Percentiles rank a stretch among this genome's conserved stretches.
Evolutionary conservation across 495 filamentous ascomycete genomes (phyloP).

Genomic region (Pyrenopolyporus hunteri): DNA sequence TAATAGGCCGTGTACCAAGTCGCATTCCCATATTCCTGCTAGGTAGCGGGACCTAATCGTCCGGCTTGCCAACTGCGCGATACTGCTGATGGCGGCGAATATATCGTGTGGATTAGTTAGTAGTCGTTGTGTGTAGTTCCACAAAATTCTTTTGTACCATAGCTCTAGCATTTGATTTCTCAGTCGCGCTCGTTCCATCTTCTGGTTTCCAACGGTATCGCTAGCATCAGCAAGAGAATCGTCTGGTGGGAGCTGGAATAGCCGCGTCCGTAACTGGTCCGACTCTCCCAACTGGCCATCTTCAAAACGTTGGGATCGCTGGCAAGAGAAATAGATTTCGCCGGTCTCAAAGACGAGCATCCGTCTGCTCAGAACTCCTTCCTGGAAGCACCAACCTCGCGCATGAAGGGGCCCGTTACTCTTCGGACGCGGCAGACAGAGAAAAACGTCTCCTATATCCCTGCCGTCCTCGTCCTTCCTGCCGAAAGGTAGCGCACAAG

Average conservation of each 20-base stretch:
- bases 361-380: constrained; percentile 44
- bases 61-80: constrained; percentile 17
- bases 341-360: constrained; percentile 39
- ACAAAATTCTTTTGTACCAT: constrained; percentile 17
- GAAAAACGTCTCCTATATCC: constrained; percentile 1
- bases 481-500: constrained; percentile 1
- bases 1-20: constrained; percentile 22
- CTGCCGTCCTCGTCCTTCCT: too few species aligned
- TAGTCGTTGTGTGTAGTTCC: constrained; percentile 13
- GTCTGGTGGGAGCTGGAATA: constrained; percentile 1
- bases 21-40: constrained; percentile 29
- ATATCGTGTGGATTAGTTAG: constrained; percentile 26
- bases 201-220: background rate
- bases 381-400: constrained; percentile 45
- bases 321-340: constrained; percentile 42
- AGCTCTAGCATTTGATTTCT: constrained; percentile 7
- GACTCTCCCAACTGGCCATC: constrained; percentile 1
- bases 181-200: constrained; percentile 3
- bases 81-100: constrained; percentile 25
- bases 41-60: constrained; percentile 27
- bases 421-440: background rate
- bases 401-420: background rate
- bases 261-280: background rate
- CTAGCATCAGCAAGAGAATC: background rate
- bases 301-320: constrained; percentile 10